Evolutionary conservation across 139 green algal species (phyloP).

Genomic region (Ettlia oleoabundans): DNA sequence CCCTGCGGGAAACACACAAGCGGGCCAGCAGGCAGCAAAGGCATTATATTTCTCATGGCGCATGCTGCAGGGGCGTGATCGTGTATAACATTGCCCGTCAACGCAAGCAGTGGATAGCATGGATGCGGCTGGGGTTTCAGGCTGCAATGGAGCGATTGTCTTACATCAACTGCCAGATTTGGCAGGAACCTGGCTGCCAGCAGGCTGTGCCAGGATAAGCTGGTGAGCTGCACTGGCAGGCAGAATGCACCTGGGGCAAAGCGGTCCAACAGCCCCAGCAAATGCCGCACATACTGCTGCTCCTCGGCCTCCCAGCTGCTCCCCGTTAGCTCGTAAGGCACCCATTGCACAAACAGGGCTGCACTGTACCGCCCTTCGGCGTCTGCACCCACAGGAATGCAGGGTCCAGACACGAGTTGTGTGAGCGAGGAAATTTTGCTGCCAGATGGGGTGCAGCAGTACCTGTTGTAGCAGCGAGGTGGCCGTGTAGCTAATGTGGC

Average conservation of each 20-base stretch:
- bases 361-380: conserved; percentile 53
- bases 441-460: too few relatives aligned
- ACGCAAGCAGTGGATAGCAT: too few relatives aligned
- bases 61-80: too few relatives aligned
- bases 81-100: too few relatives aligned
- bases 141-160: too few relatives aligned
- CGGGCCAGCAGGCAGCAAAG: neutral
- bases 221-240: neutral
- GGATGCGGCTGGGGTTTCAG: too few relatives aligned
- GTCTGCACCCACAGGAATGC: conserved; percentile 39
- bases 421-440: too few relatives aligned
- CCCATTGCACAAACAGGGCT: conserved; percentile 68
- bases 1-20: conserved; percentile 29
- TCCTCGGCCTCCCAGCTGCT: conserved; percentile 59
- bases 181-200: too few relatives aligned
- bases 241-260: conserved; percentile 49
- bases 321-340: conserved; percentile 31
- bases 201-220: too few relatives aligned
- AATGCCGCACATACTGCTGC: conserved; percentile 52
- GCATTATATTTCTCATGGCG: neutral
- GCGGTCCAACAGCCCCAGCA: conserved; percentile 53
- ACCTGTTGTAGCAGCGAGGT: neutral
- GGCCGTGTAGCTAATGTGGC: neutral
- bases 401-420: too few relatives aligned
- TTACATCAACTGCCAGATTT: too few relatives aligned